phyloP scores from a whole-genome alignment of 345 rosid genomes.

The Salix koriyanagi region DNA sequence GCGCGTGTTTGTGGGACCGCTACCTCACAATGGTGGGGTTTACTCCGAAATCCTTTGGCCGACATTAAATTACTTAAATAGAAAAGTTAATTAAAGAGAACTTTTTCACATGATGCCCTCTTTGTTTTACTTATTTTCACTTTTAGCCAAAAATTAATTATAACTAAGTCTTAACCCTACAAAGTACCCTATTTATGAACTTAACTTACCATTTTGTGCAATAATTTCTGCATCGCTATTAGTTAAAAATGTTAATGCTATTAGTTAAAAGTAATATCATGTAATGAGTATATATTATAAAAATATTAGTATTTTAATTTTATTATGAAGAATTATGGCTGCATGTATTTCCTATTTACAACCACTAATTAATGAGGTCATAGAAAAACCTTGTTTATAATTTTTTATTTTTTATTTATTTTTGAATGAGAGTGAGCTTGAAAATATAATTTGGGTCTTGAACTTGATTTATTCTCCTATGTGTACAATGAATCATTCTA shows the following conservation, averaged over 20 bases:
- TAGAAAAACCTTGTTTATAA: not conserved
- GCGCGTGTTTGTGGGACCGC: conserved; percentile 22
- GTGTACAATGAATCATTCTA: too few species aligned
- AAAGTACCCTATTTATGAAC: not conserved
- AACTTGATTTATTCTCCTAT: not conserved
- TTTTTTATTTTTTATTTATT: not conserved
- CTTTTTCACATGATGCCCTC: conserved; percentile 6
- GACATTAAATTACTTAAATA: conserved; percentile 22
- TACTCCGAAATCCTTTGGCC: conserved; percentile 26
- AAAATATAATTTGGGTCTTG: not conserved
- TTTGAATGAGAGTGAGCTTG: not conserved
- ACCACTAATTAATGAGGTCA: too few species aligned
- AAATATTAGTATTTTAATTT: too few species aligned
- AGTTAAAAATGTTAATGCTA: too few species aligned
- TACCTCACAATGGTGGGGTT: conserved; percentile 33
- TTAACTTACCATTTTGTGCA: not conserved
- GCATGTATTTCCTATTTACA: too few species aligned
- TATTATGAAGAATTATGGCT: too few species aligned
- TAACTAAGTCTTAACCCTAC: not conserved
- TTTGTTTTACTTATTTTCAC: not conserved
- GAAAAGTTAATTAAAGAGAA: not conserved
- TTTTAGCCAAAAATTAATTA: not conserved
- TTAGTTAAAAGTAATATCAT: too few species aligned
- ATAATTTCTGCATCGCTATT: not conserved
- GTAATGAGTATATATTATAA: too few species aligned